Conservation (phyloP, 2,329 filamentous ascomycete species). For the Podosphaera xanthii region DNA sequence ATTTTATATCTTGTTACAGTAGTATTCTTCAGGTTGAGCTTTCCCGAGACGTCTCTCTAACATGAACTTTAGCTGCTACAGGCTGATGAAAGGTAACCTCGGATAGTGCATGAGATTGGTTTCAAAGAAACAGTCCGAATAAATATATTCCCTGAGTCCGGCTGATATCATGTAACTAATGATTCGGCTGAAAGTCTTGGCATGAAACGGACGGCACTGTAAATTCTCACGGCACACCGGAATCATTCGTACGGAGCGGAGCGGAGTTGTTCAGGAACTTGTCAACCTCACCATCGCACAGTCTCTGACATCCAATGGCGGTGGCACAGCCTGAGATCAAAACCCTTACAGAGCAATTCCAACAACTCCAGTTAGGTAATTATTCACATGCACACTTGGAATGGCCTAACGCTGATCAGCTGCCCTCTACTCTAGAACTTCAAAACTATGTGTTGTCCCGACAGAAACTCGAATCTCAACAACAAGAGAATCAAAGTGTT, state of each 20-base stretch:
- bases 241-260: background rate
- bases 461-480: slow-evolving; percentile 83
- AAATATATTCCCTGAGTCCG: background rate
- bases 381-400: background rate
- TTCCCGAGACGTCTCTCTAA: background rate
- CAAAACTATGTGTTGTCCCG: slow-evolving; percentile 53
- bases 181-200: background rate
- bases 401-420: background rate
- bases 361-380: slow-evolving; percentile 61
- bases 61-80: background rate
- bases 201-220: background rate
- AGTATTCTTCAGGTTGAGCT: background rate
- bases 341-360: slow-evolving; percentile 65
- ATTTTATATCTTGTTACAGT: background rate
- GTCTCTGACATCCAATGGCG: slow-evolving; percentile 29
- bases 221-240: background rate
- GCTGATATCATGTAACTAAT: background rate
- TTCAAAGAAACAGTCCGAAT: background rate
- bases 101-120: background rate
- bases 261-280: too few relatives aligned
- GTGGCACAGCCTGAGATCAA: slow-evolving; percentile 60
- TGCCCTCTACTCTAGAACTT: slow-evolving; percentile 35
- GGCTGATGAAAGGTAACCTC: background rate
- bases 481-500: slow-evolving; percentile 77
- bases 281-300: background rate